Conservation (phyloP, 805 yeast species). For the Yamadazyma ubonensis region DNA sequence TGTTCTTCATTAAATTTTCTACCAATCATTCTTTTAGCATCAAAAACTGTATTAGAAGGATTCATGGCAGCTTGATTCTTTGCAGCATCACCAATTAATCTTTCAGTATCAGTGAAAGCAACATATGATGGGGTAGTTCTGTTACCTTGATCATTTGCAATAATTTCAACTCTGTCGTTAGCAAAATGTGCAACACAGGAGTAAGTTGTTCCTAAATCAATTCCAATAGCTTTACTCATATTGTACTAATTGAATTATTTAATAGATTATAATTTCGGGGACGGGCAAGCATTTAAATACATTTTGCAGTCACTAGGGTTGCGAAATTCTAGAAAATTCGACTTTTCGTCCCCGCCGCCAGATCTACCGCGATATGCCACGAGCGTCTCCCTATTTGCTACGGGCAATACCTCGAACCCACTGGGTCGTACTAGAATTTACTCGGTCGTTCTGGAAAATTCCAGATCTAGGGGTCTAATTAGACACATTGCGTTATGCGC, state of each 20-base stretch:
- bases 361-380: neutral
- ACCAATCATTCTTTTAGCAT: constrained; percentile 93
- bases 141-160: constrained; percentile 98
- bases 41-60: constrained; percentile 90
- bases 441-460: neutral
- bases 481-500: neutral
- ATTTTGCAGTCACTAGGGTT: constrained; percentile 11
- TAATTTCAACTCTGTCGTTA: constrained; percentile 88
- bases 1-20: constrained; percentile 74
- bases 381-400: neutral
- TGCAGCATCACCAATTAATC: constrained; percentile 96
- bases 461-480: neutral
- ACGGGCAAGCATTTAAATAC: constrained; percentile 5
- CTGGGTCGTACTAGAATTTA: neutral
- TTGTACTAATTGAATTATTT: neutral
- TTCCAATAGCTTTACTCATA: constrained; percentile 58
- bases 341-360: constrained; percentile 1
- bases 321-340: constrained; percentile 18
- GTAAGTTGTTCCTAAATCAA: constrained; percentile 96
- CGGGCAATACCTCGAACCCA: neutral
- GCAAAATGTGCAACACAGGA: constrained; percentile 80
- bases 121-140: constrained; percentile 97
- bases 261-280: neutral
- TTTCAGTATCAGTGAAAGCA: constrained; percentile 93
- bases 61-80: constrained; percentile 98